Evolutionary conservation across 2,329 filamentous ascomycete genomes (phyloP), one percentile per base, ranked within the genome.

Genomic region (Myriosclerotinia scirpicola): DNA sequence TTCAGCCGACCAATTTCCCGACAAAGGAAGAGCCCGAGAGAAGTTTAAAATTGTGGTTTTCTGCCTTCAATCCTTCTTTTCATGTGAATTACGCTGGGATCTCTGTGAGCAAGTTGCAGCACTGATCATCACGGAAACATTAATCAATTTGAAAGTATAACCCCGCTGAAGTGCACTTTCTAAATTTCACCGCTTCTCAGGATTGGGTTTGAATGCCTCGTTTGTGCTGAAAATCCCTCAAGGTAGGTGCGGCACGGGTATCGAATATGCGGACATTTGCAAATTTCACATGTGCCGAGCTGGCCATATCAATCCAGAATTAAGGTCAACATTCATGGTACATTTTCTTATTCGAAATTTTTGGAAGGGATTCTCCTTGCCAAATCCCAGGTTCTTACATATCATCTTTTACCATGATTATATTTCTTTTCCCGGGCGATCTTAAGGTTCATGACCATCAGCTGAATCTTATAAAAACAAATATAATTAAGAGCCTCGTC

Each of bases 91-190:
- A 36, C 9, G 11, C 9, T 17, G 6, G 34, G 11, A 12, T 36
- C 44, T 50, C 34, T 60, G 44, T 50, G 44, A 50, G 46, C 44
- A 38, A 61, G 58, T 61, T 61, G 58, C 58, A 38, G 44, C 44
- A 61, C 46, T 50, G 58, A 61, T 50, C 58, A 34, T 44, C 26
- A 50, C 4, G 14, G 8, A 50, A 36, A 50, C 44, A 50, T 12
- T 60, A 17, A 50, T 38, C 14, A 17, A 50, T 36, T 34, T 34
- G 30, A 34, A 34, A 34, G 30, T 17, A 50, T 50, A 9, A 61
- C 48, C 22, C 22, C 22, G 48, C 22, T 30, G 48, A 17, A 22
- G n/a, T 30, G 26, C 17, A 8, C 7, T 15, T 22, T 48, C 26
- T 46, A n/a, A 42, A 38, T 50, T 50, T 60, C 58, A 50, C 44